phyloP scores from a whole-genome alignment of 306 rosid genomes.

The Malus asiatica region DNA sequence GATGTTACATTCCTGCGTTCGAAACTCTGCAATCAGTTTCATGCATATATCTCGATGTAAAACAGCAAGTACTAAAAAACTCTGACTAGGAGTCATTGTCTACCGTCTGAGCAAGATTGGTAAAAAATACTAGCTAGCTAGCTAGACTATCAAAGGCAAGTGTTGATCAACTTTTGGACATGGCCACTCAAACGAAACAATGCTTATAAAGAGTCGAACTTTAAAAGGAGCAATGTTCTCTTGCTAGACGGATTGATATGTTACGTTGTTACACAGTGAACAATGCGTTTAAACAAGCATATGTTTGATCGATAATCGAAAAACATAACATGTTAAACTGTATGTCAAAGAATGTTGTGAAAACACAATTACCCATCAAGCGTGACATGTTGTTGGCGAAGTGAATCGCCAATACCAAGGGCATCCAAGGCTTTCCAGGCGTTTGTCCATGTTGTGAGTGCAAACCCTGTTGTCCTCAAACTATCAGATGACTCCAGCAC shows the following conservation, averaged over 20 bases:
- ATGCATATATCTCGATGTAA: too few species aligned
- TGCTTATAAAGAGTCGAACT: too few species aligned
- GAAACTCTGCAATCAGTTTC: neutral
- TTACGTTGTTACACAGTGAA: neutral
- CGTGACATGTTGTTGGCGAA: conserved; percentile 36
- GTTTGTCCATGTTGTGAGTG: conserved; percentile 50
- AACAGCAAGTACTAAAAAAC: too few species aligned
- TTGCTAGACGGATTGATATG: neutral
- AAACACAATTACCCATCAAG: conserved; percentile 35
- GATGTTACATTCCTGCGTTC: conserved; percentile 39
- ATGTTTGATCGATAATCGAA: neutral
- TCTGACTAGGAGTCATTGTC: neutral
- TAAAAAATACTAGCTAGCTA: too few species aligned
- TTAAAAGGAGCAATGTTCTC: too few species aligned
- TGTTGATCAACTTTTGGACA: too few species aligned
- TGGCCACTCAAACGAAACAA: neutral
- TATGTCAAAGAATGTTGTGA: too few species aligned
- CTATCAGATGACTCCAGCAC: conserved; percentile 57
- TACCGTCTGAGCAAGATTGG: too few species aligned
- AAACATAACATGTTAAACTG: neutral
- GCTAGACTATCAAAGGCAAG: too few species aligned
- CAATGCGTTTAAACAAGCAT: neutral
- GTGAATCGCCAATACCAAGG: conserved; percentile 42
- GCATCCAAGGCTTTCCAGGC: conserved; percentile 84
- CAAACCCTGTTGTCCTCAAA: conserved; percentile 59